Evolutionary conservation across 495 filamentous ascomycete species (phyloP), one percentile per base, ranked within the genome.

Genomic region (Parathielavia hyrcaniae): DNA sequence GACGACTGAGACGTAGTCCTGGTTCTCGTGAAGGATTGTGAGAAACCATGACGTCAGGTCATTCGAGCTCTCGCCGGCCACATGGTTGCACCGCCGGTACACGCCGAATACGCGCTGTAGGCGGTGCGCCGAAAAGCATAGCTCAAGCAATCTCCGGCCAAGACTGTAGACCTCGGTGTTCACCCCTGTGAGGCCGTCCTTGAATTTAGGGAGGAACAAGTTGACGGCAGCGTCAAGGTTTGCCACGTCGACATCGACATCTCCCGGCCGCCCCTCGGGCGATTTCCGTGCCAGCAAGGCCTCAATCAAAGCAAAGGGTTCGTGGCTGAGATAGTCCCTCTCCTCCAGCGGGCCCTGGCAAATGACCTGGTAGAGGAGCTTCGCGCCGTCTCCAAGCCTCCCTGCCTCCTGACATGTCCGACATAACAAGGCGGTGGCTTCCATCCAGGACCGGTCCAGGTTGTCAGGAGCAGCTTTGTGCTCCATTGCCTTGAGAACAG

Each of bases 191-290:
- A 66, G 69, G 19, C 55, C 65, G n/a, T 61, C 61, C 4, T 63
- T 61, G 38, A 75, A 71, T 13, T 47, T 61, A 1, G 70, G 53
- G 12, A 78, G 63, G 50, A 71, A 78, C 50, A 79, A 26, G 5
- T 58, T 50, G 26, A 68, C 51, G 10, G 71, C 71, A 17, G 55
- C 51, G 40, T 67, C 59, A 41, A 76, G 41, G 6, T 60, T 59
- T 9, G 49, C 40, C 2, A 17, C 4, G 26, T 39, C 35, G 30
- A 39, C 48, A 26, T 39, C 35, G 30, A 39, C 48, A 12, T 32
- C 20, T 14, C 44, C 40, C 23, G 44, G 16, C 32, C 54, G 32
- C 14, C 41, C 41, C 7, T 35, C 41, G 13, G 60, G n/a, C 49
- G 59, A 40, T 40, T 60, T 50, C 23, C 32, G 40, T 5, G 55